Conservation (phyloP, 169 alveolate genomes). For the Plasmodium gonderi region DNA sequence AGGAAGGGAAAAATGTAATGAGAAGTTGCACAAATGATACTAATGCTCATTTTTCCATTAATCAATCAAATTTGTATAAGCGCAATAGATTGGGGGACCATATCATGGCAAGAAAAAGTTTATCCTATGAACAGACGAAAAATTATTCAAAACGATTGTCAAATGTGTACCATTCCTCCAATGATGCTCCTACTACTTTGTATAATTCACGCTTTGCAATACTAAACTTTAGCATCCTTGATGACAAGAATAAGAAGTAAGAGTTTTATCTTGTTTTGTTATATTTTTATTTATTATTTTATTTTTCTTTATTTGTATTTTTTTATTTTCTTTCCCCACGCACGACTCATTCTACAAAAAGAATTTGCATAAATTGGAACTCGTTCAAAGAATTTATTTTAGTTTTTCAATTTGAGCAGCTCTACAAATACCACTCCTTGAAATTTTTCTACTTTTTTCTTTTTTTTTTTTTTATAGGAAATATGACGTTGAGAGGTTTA, state of each 20-base stretch:
- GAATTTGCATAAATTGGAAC: background rate
- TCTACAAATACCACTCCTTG: background rate
- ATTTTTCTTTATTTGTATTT: background rate
- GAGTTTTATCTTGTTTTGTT: background rate
- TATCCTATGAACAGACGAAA: conserved; percentile 35
- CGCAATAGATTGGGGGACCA: background rate
- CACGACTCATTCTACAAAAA: background rate
- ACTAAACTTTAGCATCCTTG: conserved; percentile 60
- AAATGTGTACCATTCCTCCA: background rate
- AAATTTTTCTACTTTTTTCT: background rate
- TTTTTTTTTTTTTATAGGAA: conserved; percentile 40
- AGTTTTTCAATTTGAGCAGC: background rate
- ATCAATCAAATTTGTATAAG: background rate
- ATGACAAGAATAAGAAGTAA: conserved; percentile 68
- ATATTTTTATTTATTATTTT: background rate
- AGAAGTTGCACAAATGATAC: background rate
- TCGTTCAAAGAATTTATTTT: background rate
- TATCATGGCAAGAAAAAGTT: background rate
- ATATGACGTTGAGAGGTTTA: conserved; percentile 70
- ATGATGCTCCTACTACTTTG: background rate
- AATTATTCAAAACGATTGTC: conserved; percentile 25
- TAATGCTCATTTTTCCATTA: background rate
- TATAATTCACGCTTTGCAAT: conserved; percentile 40
- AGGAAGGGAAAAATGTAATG: background rate
- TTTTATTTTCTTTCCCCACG: background rate